Conservation (phyloP, 495 filamentous ascomycete genomes). For the Penicillium argentinense region DNA sequence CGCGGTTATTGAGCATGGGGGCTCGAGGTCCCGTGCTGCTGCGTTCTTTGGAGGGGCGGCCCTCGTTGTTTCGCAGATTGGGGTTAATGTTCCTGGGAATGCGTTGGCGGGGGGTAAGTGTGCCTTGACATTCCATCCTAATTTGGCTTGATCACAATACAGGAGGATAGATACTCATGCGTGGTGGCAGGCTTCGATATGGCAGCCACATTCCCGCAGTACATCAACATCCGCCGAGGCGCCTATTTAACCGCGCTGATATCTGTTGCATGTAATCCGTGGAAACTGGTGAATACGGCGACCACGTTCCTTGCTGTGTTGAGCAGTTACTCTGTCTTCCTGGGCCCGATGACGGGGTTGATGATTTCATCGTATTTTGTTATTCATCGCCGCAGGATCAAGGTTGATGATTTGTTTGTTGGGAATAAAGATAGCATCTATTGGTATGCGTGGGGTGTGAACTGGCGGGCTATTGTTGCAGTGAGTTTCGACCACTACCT, state of each 20-base stretch:
- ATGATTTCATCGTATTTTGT: conserved; percentile 44
- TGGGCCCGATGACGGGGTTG: conserved; percentile 44
- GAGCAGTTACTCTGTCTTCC: conserved; percentile 49
- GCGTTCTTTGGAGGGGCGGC: conserved; percentile 46
- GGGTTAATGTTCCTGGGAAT: conserved; percentile 36
- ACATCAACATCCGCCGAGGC: conserved; percentile 52
- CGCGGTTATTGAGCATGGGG: conserved; percentile 29
- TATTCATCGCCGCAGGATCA: conserved; percentile 34
- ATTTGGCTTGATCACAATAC: no score
- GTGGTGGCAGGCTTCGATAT: conserved; percentile 44
- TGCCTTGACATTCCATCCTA: not conserved
- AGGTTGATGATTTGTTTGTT: conserved; percentile 41
- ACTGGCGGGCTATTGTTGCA: conserved; percentile 44
- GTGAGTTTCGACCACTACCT: conserved; percentile 3
- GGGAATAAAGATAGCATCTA: conserved; percentile 33
- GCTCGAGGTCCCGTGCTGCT: conserved; percentile 34
- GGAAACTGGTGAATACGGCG: conserved; percentile 51
- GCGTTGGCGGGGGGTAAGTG: conserved; percentile 36
- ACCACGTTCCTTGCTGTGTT: conserved; percentile 49
- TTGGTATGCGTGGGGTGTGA: conserved; percentile 39
- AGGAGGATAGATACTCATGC: no score
- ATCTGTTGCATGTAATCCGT: conserved; percentile 50
- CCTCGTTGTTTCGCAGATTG: conserved; percentile 33
- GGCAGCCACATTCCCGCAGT: conserved; percentile 44
- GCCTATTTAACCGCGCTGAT: conserved; percentile 42